Evolutionary conservation across 495 filamentous ascomycete species (phyloP).

Genomic region (Durotheca rogersii): DNA sequence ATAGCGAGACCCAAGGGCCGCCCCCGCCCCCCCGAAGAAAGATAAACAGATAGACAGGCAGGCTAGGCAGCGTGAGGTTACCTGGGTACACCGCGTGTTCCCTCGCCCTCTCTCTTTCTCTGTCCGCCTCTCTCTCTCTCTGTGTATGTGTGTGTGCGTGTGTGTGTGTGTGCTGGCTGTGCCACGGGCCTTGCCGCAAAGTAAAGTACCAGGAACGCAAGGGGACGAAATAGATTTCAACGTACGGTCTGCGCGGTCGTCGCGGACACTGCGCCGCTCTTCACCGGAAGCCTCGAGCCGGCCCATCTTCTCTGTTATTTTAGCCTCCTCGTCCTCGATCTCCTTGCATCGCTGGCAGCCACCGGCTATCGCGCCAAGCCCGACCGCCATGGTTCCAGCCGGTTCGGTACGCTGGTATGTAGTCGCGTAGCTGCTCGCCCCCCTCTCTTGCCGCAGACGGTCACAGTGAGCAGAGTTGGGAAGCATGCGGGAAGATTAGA

Average conservation of each 20-base stretch:
- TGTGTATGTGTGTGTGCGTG: no score
- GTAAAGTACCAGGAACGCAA: no score
- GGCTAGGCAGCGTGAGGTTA: no score
- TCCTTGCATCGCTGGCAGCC: conserved; percentile 28
- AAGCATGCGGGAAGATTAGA: conserved; percentile 5
- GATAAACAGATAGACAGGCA: neutral
- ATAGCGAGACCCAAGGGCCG: no score
- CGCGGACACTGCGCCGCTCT: neutral
- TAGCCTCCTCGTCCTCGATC: conserved; percentile 29
- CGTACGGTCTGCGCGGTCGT: conserved; percentile 8
- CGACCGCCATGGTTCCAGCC: conserved; percentile 24
- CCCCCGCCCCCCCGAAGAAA: no score
- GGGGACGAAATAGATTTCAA: no score
- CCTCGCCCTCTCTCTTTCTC: no score
- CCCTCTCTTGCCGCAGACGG: neutral
- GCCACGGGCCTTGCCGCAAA: no score
- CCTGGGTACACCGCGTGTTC: no score
- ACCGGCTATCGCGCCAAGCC: conserved; percentile 7
- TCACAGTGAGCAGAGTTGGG: neutral
- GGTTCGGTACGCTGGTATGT: neutral
- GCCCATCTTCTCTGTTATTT: conserved; percentile 14
- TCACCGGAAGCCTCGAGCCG: neutral
- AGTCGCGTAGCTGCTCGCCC: neutral
- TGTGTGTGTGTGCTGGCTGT: no score
- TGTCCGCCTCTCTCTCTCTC: no score